Evolutionary conservation across 139 green algal species (phyloP).

Genomic region (Pseudopediastrum boryanum): DNA sequence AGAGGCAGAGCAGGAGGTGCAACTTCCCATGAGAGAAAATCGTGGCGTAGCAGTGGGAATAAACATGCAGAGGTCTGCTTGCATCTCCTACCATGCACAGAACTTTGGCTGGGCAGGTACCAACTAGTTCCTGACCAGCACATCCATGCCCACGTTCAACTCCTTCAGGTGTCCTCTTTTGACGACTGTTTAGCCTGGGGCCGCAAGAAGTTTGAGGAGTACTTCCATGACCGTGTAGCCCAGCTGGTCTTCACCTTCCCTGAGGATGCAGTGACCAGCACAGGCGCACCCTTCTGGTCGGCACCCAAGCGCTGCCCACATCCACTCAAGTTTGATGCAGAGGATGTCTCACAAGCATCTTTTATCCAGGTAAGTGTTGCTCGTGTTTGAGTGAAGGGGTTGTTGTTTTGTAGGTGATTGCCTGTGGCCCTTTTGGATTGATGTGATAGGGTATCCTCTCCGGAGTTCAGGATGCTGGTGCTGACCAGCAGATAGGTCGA

Average conservation of each 20-base stretch:
- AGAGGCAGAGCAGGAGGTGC: too few species aligned
- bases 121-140: neutral
- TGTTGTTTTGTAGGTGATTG: neutral
- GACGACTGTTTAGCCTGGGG: conserved; percentile 92
- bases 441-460: too few species aligned
- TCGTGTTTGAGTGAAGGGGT: neutral
- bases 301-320: conserved; percentile 97
- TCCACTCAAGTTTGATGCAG: conserved; percentile 77
- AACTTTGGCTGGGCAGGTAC: neutral
- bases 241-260: conserved; percentile 98
- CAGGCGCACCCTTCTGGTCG: conserved; percentile 93
- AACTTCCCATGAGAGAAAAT: too few species aligned
- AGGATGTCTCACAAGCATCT: conserved; percentile 72
- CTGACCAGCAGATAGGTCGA: too few species aligned
- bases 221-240: conserved; percentile 90
- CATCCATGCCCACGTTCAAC: conserved; percentile 33
- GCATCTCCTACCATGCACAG: too few species aligned
- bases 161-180: conserved; percentile 71
- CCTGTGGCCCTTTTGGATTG: too few species aligned
- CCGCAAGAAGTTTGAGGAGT: conserved; percentile 77
- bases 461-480: too few species aligned
- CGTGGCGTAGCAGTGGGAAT: too few species aligned
- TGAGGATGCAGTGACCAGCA: conserved; percentile 92
- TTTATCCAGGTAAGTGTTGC: conserved; percentile 73
- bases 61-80: too few species aligned